Conservation (phyloP, 106 monocot genomes). For the Vanilla planifolia region DNA sequence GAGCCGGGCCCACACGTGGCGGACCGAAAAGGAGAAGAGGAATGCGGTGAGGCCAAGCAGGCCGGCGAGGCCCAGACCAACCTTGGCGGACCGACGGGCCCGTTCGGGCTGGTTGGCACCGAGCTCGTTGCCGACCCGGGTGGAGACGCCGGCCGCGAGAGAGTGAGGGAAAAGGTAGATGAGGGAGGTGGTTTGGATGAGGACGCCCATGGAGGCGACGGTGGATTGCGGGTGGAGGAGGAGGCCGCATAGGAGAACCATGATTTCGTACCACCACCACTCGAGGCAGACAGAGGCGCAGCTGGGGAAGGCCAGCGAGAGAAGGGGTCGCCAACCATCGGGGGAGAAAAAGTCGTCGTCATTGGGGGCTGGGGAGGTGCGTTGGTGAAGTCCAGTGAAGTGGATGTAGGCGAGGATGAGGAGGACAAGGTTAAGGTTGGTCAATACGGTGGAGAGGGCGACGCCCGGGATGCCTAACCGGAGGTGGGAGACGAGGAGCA, state of each 20-base stretch:
- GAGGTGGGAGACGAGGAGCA: conserved; percentile 49
- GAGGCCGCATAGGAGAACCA: conserved; percentile 75
- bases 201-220: conserved; percentile 49
- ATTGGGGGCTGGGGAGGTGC: conserved; percentile 32
- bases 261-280: conserved; percentile 99
- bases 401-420: conserved; percentile 45
- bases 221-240: conserved; percentile 41
- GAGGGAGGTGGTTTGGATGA: conserved; percentile 38
- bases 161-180: conserved; percentile 44
- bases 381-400: conserved; percentile 40
- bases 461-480: conserved; percentile 60
- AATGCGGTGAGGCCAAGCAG: conserved; percentile 16
- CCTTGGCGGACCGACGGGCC: conserved; percentile 10
- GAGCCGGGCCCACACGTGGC: conserved; percentile 24
- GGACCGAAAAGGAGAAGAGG: conserved; percentile 16
- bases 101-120: conserved; percentile 28
- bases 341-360: conserved; percentile 26
- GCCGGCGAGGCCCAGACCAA: conserved; percentile 11
- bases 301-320: conserved; percentile 70
- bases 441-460: conserved; percentile 44
- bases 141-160: conserved; percentile 28
- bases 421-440: conserved; percentile 60
- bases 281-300: conserved; percentile 90
- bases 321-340: conserved; percentile 42
- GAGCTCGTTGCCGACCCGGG: conserved; percentile 39